Base-by-base conservation (phyloP, 257 asterid species). In the Solanum chmielewskii region DNA sequence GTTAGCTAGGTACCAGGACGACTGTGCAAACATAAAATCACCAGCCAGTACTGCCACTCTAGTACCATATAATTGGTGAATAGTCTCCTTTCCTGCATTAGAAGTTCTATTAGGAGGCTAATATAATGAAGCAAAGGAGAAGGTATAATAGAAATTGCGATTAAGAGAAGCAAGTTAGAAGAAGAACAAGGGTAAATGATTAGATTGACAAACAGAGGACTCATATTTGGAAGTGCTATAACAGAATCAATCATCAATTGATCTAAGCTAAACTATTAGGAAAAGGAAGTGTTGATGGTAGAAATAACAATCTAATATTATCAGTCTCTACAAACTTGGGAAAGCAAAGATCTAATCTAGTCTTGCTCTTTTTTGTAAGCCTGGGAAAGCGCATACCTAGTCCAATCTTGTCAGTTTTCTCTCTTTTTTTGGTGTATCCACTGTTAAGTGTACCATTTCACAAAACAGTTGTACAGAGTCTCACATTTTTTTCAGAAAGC, bases 21-120 rank as follows among this genome's bases (percentile, higher is more conserved):
- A 95, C 89, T 97, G 99, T 41, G 99, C 98, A 88, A 96, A 95
- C 98, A 96, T 95, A 85, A 94, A 95, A 92, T 96, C 98, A n/a
- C 99, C 99, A 73, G 98, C 98, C 88, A 96, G 91, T 8, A 96
- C 99, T 45, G 99, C 98, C 14, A 96, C 95, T 88, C 98, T 90
- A 21, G 99, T 96, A 59, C 99, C 99, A 59, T 94, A 95, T 88
- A 95, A 39, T 81, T 96, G 98, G 88, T 96, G 99, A 83, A 96
- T 97, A 10, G 98, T 96, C 88, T 93, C 98, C 90, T 96, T 93
- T 80, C 99, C 99, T 96, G 92, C 71, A 87, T 31, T 21, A 52
- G 56, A 86, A 13, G 16, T 9, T 80, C 16, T 74, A 29, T 9
- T 29, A 29, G 10, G 68, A 16, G 68, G 68, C 52, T 1, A 47